Conservation (phyloP, 495 filamentous ascomycete genomes). For the Astrothelium macrocarpum region DNA sequence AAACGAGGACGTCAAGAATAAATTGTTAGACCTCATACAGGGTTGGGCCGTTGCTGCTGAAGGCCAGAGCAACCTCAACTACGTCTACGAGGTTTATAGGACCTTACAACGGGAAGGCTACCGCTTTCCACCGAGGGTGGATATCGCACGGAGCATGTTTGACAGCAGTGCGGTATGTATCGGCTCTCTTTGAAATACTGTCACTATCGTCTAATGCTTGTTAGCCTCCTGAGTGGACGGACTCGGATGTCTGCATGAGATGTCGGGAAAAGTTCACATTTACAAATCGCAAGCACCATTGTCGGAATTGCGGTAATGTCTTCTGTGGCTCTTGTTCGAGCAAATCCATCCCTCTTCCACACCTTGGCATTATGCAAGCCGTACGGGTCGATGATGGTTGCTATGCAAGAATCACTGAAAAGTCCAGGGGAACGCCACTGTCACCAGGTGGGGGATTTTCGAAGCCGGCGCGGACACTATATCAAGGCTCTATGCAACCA, state of each 20-base stretch:
- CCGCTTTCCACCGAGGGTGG: constrained; percentile 78
- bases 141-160: constrained; percentile 86
- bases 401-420: constrained; percentile 79
- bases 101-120: constrained; percentile 75
- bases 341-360: constrained; percentile 80
- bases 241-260: constrained; percentile 98
- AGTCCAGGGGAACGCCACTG: constrained; percentile 39
- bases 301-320: constrained; percentile 92
- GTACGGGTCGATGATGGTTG: constrained; percentile 98
- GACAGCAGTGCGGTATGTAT: constrained; percentile 85
- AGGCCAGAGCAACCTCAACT: constrained; percentile 70
- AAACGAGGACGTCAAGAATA: constrained; percentile 75
- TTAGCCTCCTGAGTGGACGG: constrained; percentile 93
- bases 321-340: constrained; percentile 89
- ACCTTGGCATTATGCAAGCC: constrained; percentile 81
- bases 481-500: constrained; percentile 70
- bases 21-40: constrained; percentile 88
- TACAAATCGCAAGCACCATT: constrained; percentile 96
- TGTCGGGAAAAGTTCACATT: constrained; percentile 93
- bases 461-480: constrained; percentile 43
- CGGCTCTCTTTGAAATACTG: too few species aligned
- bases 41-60: constrained; percentile 87
- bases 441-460: constrained; percentile 31
- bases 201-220: not conserved
- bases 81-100: constrained; percentile 79